Conservation (phyloP, 1,284 basidiomycete species). For the Pholiota adiposa region DNA sequence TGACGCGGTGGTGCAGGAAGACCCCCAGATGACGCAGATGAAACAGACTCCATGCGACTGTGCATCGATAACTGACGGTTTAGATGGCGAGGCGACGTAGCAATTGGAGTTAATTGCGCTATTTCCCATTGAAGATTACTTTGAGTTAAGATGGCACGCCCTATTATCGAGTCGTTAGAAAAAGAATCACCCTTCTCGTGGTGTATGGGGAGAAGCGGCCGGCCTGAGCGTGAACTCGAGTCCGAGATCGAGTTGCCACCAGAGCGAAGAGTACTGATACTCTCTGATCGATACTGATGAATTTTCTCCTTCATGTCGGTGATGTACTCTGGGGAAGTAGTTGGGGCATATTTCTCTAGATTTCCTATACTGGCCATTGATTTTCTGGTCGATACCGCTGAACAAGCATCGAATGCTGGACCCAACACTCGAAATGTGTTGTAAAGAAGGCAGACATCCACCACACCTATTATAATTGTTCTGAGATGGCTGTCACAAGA, state of each 20-base stretch:
- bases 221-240: conserved; percentile 19
- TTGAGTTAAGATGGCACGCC: conserved; percentile 41
- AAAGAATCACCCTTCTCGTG: conserved; percentile 22
- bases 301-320: conserved; percentile 26
- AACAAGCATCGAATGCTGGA: conserved; percentile 48
- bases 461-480: conserved; percentile 50
- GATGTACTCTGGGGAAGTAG: conserved; percentile 2
- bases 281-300: conserved; percentile 27
- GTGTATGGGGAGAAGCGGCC: conserved; percentile 24
- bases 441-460: conserved; percentile 66
- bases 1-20: conserved; percentile 32
- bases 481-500: conserved; percentile 4
- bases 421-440: conserved; percentile 69
- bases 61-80: conserved; percentile 13
- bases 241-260: conserved; percentile 8
- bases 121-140: conserved; percentile 36
- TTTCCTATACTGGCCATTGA: conserved; percentile 28
- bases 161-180: conserved; percentile 29
- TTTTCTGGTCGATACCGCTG: conserved; percentile 29
- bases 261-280: conserved; percentile 8
- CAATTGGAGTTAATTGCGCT: conserved; percentile 23
- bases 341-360: conserved; percentile 16
- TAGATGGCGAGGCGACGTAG: conserved; percentile 21
- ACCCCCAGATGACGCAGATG: conserved; percentile 9
- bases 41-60: conserved; percentile 12